Percentiles rank a stretch among this genome's conserved stretches.
phyloP scores from a whole-genome alignment of 345 rosid genomes.

The Ricinus communis region DNA sequence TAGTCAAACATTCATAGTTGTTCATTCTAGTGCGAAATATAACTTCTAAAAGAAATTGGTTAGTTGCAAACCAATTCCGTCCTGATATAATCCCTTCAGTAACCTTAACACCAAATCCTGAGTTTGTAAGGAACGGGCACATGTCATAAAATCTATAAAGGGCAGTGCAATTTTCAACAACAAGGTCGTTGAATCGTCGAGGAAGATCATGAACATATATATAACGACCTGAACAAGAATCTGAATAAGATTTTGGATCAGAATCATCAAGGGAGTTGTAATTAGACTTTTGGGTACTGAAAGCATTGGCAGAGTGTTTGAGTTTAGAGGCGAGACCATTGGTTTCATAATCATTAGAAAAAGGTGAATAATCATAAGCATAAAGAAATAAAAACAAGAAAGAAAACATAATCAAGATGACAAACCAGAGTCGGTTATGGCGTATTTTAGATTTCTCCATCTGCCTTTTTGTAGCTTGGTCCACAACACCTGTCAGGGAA shows the following conservation, averaged over 20 bases:
- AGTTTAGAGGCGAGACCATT: neutral
- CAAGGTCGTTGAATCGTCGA: constrained; percentile 10
- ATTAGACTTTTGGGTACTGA: too few species aligned
- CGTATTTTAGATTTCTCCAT: neutral
- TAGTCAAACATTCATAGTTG: constrained; percentile 19
- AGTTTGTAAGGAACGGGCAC: constrained; percentile 19
- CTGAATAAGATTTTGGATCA: neutral
- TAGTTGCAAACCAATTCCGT: constrained; percentile 23
- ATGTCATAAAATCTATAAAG: constrained; percentile 13
- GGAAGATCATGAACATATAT: constrained; percentile 24
- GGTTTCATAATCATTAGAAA: neutral
- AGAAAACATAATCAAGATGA: neutral
- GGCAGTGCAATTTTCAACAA: constrained; percentile 10
- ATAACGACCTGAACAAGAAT: constrained; percentile 19
- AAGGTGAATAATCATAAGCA: neutral
- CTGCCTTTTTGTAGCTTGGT: neutral
- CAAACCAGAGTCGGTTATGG: constrained; percentile 7
- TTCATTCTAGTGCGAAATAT: constrained; percentile 24
- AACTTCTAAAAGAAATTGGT: constrained; percentile 20
- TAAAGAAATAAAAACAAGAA: neutral
- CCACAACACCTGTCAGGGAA: neutral
- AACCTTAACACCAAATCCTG: constrained; percentile 11
- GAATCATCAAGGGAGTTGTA: too few species aligned
- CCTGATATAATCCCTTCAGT: neutral
- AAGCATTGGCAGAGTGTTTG: neutral